Conservation (phyloP, 2,329 filamentous ascomycete species). For the Fusarium musae region DNA sequence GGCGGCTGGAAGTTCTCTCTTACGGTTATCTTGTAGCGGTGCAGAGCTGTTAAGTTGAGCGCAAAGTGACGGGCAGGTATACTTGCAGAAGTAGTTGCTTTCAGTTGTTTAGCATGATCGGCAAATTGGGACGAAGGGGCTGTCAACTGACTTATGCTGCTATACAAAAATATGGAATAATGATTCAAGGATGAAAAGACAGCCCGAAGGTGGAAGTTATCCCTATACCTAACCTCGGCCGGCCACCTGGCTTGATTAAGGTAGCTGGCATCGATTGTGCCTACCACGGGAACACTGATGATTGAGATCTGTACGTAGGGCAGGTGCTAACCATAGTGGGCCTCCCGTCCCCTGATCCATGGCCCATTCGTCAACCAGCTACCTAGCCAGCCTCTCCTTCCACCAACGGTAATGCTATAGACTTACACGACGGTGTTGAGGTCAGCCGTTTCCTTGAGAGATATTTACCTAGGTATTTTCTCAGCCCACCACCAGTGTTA, state of each 20-base stretch:
- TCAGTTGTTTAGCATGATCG: not conserved
- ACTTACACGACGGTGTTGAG: conserved; percentile 13
- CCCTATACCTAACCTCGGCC: conserved; percentile 10
- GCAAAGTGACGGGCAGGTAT: conserved; percentile 30
- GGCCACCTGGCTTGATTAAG: conserved; percentile 7
- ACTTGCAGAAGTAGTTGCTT: conserved; percentile 11
- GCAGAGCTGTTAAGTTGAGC: conserved; percentile 18
- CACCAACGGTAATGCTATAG: conserved; percentile 12
- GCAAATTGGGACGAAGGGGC: not conserved
- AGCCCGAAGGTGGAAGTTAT: not conserved
- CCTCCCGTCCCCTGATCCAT: conserved; percentile 25
- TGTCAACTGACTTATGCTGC: not conserved
- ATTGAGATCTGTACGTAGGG: conserved; percentile 31
- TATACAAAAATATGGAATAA: not conserved
- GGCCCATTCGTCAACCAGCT: conserved; percentile 12
- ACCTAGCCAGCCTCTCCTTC: conserved; percentile 7
- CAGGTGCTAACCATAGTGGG: conserved; percentile 27
- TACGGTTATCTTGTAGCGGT: conserved; percentile 22
- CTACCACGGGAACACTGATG: conserved; percentile 4
- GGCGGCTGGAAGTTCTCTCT: conserved; percentile 35
- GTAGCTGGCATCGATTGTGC: not conserved
- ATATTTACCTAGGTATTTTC: not conserved
- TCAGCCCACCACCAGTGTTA: not conserved
- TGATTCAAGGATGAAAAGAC: not conserved
- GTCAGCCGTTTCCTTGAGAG: not conserved